phyloP scores from a whole-genome alignment of 768 basidiomycete species.

The Calocybe cyanea region DNA sequence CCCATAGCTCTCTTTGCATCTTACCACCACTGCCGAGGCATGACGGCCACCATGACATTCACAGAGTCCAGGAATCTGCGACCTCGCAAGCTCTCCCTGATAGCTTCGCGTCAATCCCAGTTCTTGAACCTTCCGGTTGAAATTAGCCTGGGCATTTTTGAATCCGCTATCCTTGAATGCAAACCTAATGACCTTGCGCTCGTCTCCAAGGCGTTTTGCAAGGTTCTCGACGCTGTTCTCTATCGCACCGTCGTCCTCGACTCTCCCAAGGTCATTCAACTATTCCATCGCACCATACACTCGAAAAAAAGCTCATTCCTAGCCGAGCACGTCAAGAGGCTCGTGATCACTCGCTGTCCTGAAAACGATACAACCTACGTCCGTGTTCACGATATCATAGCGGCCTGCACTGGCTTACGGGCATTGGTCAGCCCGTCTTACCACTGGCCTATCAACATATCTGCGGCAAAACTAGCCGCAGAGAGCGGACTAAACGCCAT shows the following conservation, averaged over 20 bases:
- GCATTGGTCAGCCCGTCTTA: slow-evolving; percentile 26
- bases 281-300: slow-evolving; percentile 33
- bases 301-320: slow-evolving; percentile 24
- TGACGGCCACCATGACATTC: slow-evolving; percentile 10
- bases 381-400: slow-evolving; percentile 26
- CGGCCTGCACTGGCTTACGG: slow-evolving; percentile 30
- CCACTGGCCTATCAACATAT: slow-evolving; percentile 15
- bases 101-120: slow-evolving; percentile 16
- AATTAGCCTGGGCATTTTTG: slow-evolving; percentile 32
- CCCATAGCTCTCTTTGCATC: too few species aligned
- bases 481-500: slow-evolving; percentile 21
- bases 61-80: slow-evolving; percentile 3
- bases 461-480: slow-evolving; percentile 8
- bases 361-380: slow-evolving; percentile 9
- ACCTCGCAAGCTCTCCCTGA: slow-evolving; percentile 17
- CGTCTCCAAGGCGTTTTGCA: slow-evolving; percentile 26
- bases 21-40: too few species aligned
- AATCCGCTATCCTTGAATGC: slow-evolving; percentile 26
- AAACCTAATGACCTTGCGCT: slow-evolving; percentile 27
- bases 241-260: slow-evolving; percentile 37
- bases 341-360: slow-evolving; percentile 30
- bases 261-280: slow-evolving; percentile 21
- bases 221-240: slow-evolving; percentile 30
- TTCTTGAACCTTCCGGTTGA: slow-evolving; percentile 34
- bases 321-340: slow-evolving; percentile 29